Evolutionary conservation across 441 rosid species (phyloP).

Genomic region (Rhodomyrtus psidioides): DNA sequence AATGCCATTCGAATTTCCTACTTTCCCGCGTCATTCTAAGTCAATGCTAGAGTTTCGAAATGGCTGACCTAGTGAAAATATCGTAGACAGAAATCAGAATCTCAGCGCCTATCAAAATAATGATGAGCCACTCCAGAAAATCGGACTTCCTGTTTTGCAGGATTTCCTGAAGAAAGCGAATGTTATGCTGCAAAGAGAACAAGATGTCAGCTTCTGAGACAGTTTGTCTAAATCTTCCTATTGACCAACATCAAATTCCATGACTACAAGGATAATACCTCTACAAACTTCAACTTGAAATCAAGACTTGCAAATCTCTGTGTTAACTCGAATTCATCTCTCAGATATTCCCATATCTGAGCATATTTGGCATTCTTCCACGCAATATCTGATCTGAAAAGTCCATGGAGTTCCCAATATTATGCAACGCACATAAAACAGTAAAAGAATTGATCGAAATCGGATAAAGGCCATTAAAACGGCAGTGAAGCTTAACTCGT

Average conservation of each 20-base stretch:
- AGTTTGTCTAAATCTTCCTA: not conserved
- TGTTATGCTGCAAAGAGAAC: slow-evolving; percentile 63
- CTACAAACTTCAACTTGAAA: slow-evolving; percentile 92
- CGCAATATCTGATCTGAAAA: slow-evolving; percentile 83
- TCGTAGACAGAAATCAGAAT: slow-evolving; percentile 66
- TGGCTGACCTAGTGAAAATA: slow-evolving; percentile 35
- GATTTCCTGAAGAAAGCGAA: slow-evolving; percentile 87
- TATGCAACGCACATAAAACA: not conserved
- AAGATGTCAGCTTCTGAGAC: not conserved
- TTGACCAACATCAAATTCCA: not conserved
- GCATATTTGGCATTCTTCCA: slow-evolving; percentile 98
- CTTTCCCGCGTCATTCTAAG: not conserved
- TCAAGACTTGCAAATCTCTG: slow-evolving; percentile 95
- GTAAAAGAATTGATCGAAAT: not conserved
- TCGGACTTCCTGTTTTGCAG: slow-evolving; percentile 91
- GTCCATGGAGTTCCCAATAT: not conserved
- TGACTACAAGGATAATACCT: slow-evolving; percentile 33
- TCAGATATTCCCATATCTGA: slow-evolving; percentile 93
- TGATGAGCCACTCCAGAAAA: slow-evolving; percentile 91
- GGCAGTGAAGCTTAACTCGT: not conserved
- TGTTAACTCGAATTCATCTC: slow-evolving; percentile 90
- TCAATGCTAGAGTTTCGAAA: not conserved
- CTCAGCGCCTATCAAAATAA: slow-evolving; percentile 67
- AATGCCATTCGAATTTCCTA: not conserved
- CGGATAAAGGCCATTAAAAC: not conserved